Evolutionary conservation across 495 filamentous ascomycete genomes (phyloP), one percentile per base, ranked within the genome.

Genomic region (Tuber umbilicatum): DNA sequence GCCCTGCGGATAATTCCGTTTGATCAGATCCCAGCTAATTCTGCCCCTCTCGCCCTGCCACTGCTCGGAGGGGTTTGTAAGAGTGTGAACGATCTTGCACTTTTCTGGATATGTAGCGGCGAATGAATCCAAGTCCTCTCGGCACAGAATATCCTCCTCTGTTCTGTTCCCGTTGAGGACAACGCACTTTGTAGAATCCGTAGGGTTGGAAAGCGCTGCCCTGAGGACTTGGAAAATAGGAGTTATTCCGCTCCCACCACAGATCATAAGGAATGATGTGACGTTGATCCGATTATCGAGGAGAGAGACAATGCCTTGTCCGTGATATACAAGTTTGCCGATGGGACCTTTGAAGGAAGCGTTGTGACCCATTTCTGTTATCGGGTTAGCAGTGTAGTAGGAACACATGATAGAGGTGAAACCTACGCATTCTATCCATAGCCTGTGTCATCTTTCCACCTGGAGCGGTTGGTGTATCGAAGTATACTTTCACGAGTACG

Each of bases 341-440:
- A 93, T 91, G 0, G 94, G 94, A 0, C 94, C 94, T 84, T 97
- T 97, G 86, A 97, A 92, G 39, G 97, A 92, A 45, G 95, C 89
- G 12, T 85, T 84, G 31, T 91, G 87, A 39, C 91, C 92, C 2
- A 93, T 79, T 3, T 90, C 79, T 80, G 23, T 31, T 38, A 43
- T n/a, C 21, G 38, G 3, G 69, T 79, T 67, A 79, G 45, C 35
- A 70, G 35, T 19, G 27, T 64, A 27, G 27, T 70, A 10, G 41
- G 3, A 39, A 27, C 10, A 23, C 23, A 31, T 2, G 9, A 68
- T 45, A 41, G 17, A 35, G 12, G 31, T 16, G n/a, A 35, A 27
- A 76, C 76, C 41, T 76, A 78, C 79, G 87, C 1, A 97, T 85
- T 37, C 86, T 81, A 68, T 97, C 92, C 7, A 98, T 85, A 2